A percentile compares a stretch with the other conserved stretches of the same genome.
Conservation (phyloP, 169 alveolate genomes). For the Cryptosporidium tyzzeri region DNA sequence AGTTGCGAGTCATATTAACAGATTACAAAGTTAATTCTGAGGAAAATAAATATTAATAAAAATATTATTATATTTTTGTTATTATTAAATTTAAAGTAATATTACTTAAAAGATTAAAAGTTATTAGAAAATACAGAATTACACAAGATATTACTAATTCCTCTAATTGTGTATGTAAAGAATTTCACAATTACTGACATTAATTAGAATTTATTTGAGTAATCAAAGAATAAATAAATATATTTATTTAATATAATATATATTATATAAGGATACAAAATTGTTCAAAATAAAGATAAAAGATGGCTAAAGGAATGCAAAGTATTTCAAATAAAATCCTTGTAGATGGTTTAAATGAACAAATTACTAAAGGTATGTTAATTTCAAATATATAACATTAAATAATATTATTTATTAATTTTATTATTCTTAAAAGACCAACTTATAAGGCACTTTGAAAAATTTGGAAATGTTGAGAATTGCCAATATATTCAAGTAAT, state of each 20-base stretch:
- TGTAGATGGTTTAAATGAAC: slow-evolving; percentile 64
- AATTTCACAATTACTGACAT: neutral
- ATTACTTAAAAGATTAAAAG: neutral
- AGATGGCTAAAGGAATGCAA: slow-evolving; percentile 44
- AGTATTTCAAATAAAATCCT: slow-evolving; percentile 47
- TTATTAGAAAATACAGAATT: neutral
- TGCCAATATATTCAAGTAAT: slow-evolving; percentile 72
- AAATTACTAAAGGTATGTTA: slow-evolving; percentile 61
- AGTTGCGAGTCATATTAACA: slow-evolving; percentile 40
- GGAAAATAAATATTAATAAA: slow-evolving; percentile 21
- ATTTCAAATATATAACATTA: neutral
- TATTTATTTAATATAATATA: neutral
- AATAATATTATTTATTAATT: neutral
- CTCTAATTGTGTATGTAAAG: neutral
- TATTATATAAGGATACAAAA: too few species aligned
- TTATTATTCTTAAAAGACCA: slow-evolving; percentile 8
- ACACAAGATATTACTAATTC: neutral
- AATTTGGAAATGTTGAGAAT: slow-evolving; percentile 65
- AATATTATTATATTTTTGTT: neutral
- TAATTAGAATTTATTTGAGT: slow-evolving; percentile 13
- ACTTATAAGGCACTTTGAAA: slow-evolving; percentile 67
- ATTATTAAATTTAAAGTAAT: neutral
- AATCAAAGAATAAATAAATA: neutral
- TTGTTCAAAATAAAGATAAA: neutral
- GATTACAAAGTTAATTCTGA: slow-evolving; percentile 46